These are phyloP conservation scores for Cutaneotrichosporon dermatis DNA, from an alignment of 1,284 basidiomycete genomes.

Conservation along the genomic window DNA sequence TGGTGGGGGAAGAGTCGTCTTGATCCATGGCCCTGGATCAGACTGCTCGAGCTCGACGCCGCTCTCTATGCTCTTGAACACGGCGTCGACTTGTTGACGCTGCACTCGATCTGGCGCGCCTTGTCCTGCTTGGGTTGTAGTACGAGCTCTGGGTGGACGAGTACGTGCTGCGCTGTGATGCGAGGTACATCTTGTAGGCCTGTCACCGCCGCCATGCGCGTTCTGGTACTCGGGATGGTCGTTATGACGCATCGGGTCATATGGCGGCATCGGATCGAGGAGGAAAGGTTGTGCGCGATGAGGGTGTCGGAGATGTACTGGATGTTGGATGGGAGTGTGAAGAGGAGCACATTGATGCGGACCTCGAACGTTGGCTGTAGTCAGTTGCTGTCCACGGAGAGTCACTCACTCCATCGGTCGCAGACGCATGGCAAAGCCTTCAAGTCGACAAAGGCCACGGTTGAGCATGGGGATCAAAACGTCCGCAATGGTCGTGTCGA, in stretches of 20 bases:
- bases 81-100: constrained; percentile 84
- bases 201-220: constrained; percentile 60
- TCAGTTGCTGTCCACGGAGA: neutral
- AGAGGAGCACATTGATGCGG: constrained; percentile 78
- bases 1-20: constrained; percentile 94
- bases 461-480: constrained; percentile 72
- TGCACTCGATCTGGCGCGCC: constrained; percentile 85
- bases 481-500: constrained; percentile 75
- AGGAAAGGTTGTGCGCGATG: constrained; percentile 65
- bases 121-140: constrained; percentile 50
- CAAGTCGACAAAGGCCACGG: constrained; percentile 75
- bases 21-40: constrained; percentile 78
- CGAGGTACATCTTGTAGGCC: constrained; percentile 23
- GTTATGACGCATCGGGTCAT: constrained; percentile 58
- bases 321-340: constrained; percentile 88
- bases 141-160: neutral
- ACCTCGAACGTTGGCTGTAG: constrained; percentile 34
- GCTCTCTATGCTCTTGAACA: constrained; percentile 81
- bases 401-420: constrained; percentile 44
- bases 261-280: constrained; percentile 64
- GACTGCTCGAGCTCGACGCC: constrained; percentile 83
- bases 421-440: constrained; percentile 56
- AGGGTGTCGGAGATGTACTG: constrained; percentile 72
- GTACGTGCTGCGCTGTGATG: constrained; percentile 17
- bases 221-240: constrained; percentile 69